Base-by-base conservation (phyloP, 2,329 filamentous ascomycete genomes). In the Fusarium fujikuroi region DNA sequence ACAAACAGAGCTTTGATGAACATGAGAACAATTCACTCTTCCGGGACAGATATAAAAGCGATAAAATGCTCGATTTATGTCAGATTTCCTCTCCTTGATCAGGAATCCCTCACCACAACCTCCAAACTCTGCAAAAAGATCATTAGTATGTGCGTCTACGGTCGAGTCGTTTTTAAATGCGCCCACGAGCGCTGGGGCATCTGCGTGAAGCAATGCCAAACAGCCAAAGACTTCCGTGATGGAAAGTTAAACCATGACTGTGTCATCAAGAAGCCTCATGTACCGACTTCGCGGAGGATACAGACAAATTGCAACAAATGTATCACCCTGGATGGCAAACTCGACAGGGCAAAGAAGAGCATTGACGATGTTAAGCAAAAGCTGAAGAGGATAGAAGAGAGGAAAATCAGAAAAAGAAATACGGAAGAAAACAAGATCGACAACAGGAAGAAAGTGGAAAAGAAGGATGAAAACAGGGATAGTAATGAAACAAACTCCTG, bases 71-170 rank as follows among this genome's bases (percentile, higher is more conserved):
- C 42, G 19, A 44, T 18, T 39, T 58, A 19, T 23, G 16, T 40
- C 19, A 16, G 43, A 28, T 14, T 43, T 30, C n/a, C 23, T 47
- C 25, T 25, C 53, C 25, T 25, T 14, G 16, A 25, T 32, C 42
- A 34, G 9, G 37, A 40, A 49, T 39, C 54, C 15, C 10, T 18
- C 40, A 50, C n/a, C 37, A 40, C 40, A 44, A 37, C 25, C 12
- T 36, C n/a, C 19, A 23, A 43, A 39, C 39, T 21, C 39, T 32
- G 37, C 53, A 49, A 25, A 40, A 50, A 28, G 23, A 34, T 52
- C 14, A n/a, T 21, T 40, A 81, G 12, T 12, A 70, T 82, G 81
- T 81, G 80, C 57, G 68, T 58, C 16, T 79, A 80, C 72, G 43
- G 67, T 12, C 75, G 74, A 37, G 70, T 70, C 37, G 36, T 78